Evolutionary conservation across 2,329 filamentous ascomycete genomes (phyloP), one percentile per base, ranked within the genome.

Genomic region (Nemania diffusa): DNA sequence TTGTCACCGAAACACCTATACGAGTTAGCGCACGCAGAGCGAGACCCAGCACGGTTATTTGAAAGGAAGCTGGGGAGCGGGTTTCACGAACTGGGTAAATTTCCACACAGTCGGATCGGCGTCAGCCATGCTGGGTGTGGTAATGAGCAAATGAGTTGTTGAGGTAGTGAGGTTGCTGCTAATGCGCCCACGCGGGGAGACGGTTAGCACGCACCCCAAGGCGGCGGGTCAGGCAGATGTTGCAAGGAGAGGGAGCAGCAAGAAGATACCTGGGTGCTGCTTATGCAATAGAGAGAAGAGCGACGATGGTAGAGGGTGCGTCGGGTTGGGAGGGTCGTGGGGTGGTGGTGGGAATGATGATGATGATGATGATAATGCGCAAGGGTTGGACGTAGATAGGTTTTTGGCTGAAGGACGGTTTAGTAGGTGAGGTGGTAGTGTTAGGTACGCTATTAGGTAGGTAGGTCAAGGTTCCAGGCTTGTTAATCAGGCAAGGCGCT

Each of bases 1-100:
- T 99, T 99, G 85, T 99, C 96, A 82, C 96, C 96, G 84, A 99
- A 99, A 86, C 96, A 98, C 85, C 95, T 98, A 77, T 67, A 65
- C 68, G 71, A 71, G 74, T 70, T 76, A 71, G 78, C 62, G 65
- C 68, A 57, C 26, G 37, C 13, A 58, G 52, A 40, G 44, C 53
- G 20, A 62, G 55, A 29, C 22, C 70, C 60, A 70, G 62, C 76
- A 46, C 27, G 29, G 65, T 73, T 68, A 57, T 65, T 52, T 9
- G 42, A 48, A 40, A 56, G 61, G 20, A 48, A 40, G 42, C 62
- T 34, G 13, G 34, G 26, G 29, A 40, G 20, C 59, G 62, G 40
- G 42, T 32, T 44, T 15, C 6, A 67, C 68, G 58, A 61, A 67
- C 66, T 70, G 70, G 57, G 70, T 72, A 62, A 72, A 72, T 56